Evolutionary conservation across 768 basidiomycete genomes (phyloP).

Genomic region (Calocera viscosa): DNA sequence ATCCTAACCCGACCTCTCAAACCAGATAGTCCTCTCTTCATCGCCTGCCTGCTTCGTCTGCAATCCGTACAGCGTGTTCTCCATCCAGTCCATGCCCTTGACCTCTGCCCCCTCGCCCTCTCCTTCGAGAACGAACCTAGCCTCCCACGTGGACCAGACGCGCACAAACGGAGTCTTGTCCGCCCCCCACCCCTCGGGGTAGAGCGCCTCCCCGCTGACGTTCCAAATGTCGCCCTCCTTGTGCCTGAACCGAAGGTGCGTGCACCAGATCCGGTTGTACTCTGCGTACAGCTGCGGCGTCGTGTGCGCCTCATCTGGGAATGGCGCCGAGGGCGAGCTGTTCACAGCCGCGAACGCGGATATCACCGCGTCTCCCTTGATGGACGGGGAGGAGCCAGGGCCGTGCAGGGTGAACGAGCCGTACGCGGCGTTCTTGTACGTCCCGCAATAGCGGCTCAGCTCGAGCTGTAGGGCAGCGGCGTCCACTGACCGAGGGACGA

Average conservation of each 20-base stretch:
- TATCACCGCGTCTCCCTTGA: slow-evolving; percentile 21
- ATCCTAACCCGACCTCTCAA: not conserved
- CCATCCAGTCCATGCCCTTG: not conserved
- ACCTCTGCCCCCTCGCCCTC: not conserved
- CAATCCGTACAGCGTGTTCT: not conserved
- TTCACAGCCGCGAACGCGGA: slow-evolving; percentile 26
- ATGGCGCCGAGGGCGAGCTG: slow-evolving; percentile 1
- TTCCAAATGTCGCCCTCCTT: not conserved
- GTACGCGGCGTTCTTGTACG: slow-evolving; percentile 32
- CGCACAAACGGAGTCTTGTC: not conserved
- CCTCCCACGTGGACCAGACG: not conserved
- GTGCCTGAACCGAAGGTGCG: not conserved
- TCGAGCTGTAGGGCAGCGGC: not conserved
- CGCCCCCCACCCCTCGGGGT: not conserved
- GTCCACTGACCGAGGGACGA: not conserved
- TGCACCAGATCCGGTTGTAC: slow-evolving; percentile 25
- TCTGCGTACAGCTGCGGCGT: slow-evolving; percentile 24
- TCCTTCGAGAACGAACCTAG: not conserved
- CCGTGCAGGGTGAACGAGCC: slow-evolving; percentile 31
- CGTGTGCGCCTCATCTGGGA: not conserved
- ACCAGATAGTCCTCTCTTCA: not conserved
- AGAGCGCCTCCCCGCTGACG: not conserved
- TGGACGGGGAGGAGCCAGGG: slow-evolving; percentile 19
- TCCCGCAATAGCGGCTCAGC: slow-evolving; percentile 27
- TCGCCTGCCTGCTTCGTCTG: not conserved